Evolutionary conservation across 495 filamentous ascomycete genomes (phyloP).

Genomic region (Penicillium macrosclerotiorum): DNA sequence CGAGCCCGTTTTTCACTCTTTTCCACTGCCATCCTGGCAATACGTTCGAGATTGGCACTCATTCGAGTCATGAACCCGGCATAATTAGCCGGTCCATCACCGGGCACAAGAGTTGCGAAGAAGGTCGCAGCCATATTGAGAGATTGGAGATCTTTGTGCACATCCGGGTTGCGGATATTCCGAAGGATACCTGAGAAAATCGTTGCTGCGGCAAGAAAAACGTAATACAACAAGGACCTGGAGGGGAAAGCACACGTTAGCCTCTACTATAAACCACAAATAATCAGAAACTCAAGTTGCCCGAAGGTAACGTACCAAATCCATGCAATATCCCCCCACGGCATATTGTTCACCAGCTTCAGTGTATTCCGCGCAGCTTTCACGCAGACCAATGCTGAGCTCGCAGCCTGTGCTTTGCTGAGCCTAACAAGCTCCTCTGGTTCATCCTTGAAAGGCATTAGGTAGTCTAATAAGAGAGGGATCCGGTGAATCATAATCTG

Average conservation of each 20-base stretch:
- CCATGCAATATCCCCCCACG: conserved; percentile 87
- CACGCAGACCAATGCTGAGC: conserved; percentile 66
- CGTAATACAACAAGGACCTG: conserved; percentile 93
- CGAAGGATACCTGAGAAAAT: conserved; percentile 93
- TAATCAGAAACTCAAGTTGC: too few species aligned
- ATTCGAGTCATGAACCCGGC: conserved; percentile 88
- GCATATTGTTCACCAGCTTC: conserved; percentile 86
- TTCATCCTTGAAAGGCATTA: conserved; percentile 33
- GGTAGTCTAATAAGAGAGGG: conserved; percentile 88
- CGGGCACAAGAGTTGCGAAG: conserved; percentile 66
- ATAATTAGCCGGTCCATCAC: conserved; percentile 66
- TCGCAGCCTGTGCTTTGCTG: conserved; percentile 67
- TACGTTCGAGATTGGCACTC: conserved; percentile 86
- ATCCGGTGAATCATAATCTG: conserved; percentile 95
- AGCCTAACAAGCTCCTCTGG: conserved; percentile 12
- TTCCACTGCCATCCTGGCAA: conserved; percentile 82
- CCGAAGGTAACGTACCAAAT: conserved; percentile 86
- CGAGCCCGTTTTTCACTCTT: conserved; percentile 63
- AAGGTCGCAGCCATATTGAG: conserved; percentile 89
- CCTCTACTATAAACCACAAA: too few species aligned
- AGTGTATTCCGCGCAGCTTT: conserved; percentile 88
- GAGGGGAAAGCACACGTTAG: background rate
- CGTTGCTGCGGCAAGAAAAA: conserved; percentile 86
- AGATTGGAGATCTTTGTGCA: conserved; percentile 77
- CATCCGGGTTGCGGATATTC: conserved; percentile 75